Evolutionary conservation across 2,329 filamentous ascomycete genomes (phyloP).

Genomic region (Pseudogymnoascus sp.): DNA sequence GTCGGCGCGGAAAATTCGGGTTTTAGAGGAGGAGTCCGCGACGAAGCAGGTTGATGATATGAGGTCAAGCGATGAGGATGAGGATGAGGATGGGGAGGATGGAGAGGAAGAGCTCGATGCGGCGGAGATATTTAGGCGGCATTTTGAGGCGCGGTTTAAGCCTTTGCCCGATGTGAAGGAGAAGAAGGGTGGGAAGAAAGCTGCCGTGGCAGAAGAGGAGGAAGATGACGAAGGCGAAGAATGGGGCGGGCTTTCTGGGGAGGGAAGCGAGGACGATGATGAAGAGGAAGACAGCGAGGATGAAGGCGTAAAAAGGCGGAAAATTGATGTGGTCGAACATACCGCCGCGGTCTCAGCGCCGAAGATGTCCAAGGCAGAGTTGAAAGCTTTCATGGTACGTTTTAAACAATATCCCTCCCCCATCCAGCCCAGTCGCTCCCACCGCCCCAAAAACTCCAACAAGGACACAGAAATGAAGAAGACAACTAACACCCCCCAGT

Average conservation of each 20-base stretch:
- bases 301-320: conserved; percentile 10
- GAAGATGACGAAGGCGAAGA: conserved; percentile 32
- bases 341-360: conserved; percentile 21
- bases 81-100: neutral
- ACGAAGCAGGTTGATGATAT: neutral
- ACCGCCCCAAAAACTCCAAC: conserved; percentile 9
- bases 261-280: conserved; percentile 14
- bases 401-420: neutral
- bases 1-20: conserved; percentile 10
- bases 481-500: conserved; percentile 10
- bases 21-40: neutral
- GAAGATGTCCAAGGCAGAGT: conserved; percentile 56
- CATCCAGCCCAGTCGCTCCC: neutral
- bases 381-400: conserved; percentile 69
- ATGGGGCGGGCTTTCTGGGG: conserved; percentile 56
- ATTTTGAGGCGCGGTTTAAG: conserved; percentile 84
- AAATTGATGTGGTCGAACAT: conserved; percentile 37
- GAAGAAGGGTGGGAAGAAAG: conserved; percentile 10
- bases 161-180: conserved; percentile 46
- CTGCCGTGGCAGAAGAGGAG: conserved; percentile 13
- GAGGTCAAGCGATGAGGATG: neutral
- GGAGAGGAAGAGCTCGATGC: conserved; percentile 39
- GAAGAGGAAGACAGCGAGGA: conserved; percentile 1
- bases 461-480: too few species aligned
- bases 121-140: conserved; percentile 67